Percentiles rank a stretch among this genome's conserved stretches.
Conservation (phyloP, 1,139 yeast species). For the Yamadazyma mexicana region DNA sequence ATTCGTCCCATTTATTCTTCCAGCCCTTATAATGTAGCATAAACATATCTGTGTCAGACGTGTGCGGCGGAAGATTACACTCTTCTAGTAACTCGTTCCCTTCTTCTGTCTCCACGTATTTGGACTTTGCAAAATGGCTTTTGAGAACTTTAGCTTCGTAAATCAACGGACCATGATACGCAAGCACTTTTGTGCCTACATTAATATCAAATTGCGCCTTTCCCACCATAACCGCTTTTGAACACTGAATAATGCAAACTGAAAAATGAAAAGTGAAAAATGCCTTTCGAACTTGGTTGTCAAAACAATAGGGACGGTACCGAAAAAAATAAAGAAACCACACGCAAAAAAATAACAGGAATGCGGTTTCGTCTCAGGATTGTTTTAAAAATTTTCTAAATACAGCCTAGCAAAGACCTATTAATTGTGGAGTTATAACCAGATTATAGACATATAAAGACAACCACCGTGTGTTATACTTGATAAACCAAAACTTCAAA, state of each 20-base stretch:
- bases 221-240: not conserved
- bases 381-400: slow-evolving; percentile 4
- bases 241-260: too few species aligned
- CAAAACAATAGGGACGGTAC: slow-evolving; percentile 5
- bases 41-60: slow-evolving; percentile 47
- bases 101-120: slow-evolving; percentile 36
- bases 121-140: slow-evolving; percentile 54
- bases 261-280: not conserved
- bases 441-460: too few species aligned
- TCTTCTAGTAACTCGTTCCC: slow-evolving; percentile 31
- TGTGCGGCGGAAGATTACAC: slow-evolving; percentile 35
- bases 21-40: slow-evolving; percentile 92
- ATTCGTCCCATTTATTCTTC: slow-evolving; percentile 96
- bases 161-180: slow-evolving; percentile 87
- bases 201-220: not conserved
- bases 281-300: slow-evolving; percentile 1
- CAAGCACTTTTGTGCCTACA: slow-evolving; percentile 57
- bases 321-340: not conserved
- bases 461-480: too few species aligned
- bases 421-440: too few species aligned
- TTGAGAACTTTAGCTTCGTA: slow-evolving; percentile 84
- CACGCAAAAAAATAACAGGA: slow-evolving; percentile 1
- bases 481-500: too few species aligned
- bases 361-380: slow-evolving; percentile 5
- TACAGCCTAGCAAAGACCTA: not conserved